These are phyloP conservation scores for Geopyxis carbonaria DNA, from an alignment of 495 filamentous ascomycete genomes.

Conservation along the genomic window DNA sequence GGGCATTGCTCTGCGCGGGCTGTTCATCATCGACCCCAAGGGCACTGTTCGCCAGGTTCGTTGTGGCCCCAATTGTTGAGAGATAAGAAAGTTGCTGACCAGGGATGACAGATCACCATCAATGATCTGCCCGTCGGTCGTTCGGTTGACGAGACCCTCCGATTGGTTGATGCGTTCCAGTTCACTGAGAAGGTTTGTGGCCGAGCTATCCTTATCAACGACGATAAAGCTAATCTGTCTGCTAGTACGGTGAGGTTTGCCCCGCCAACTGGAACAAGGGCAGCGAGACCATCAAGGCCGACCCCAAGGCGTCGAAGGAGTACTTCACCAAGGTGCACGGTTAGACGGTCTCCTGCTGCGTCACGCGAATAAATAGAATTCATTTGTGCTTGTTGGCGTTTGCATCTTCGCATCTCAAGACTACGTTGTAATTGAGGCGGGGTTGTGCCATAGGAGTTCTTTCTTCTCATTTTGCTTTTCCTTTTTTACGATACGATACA, in stretches of 20 bases:
- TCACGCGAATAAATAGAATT: too few species aligned
- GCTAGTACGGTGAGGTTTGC: constrained; percentile 38
- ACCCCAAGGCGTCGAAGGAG: constrained; percentile 32
- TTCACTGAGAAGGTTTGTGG: constrained; percentile 36
- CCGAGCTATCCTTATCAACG: background rate
- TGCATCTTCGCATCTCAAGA: too few species aligned
- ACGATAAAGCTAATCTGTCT: constrained; percentile 1
- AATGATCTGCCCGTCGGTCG: constrained; percentile 44
- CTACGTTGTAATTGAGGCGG: too few species aligned
- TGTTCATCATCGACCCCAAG: constrained; percentile 44
- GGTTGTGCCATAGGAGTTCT: too few species aligned
- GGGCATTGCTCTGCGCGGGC: constrained; percentile 39
- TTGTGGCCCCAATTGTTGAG: background rate
- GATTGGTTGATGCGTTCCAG: constrained; percentile 41
- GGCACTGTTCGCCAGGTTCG: constrained; percentile 33
- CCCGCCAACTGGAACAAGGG: constrained; percentile 41
- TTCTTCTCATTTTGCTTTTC: too few species aligned
- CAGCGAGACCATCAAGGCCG: constrained; percentile 36
- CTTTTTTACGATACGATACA: too few species aligned
- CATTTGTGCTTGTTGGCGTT: too few species aligned
- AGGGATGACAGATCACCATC: constrained; percentile 34
- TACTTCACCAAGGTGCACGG: constrained; percentile 30
- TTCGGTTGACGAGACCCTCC: constrained; percentile 40
- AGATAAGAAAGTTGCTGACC: constrained; percentile 3
- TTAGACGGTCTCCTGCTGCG: too few species aligned